Conservation (phyloP, 2,329 filamentous ascomycete species). For the Aureobasidium leucospermi region DNA sequence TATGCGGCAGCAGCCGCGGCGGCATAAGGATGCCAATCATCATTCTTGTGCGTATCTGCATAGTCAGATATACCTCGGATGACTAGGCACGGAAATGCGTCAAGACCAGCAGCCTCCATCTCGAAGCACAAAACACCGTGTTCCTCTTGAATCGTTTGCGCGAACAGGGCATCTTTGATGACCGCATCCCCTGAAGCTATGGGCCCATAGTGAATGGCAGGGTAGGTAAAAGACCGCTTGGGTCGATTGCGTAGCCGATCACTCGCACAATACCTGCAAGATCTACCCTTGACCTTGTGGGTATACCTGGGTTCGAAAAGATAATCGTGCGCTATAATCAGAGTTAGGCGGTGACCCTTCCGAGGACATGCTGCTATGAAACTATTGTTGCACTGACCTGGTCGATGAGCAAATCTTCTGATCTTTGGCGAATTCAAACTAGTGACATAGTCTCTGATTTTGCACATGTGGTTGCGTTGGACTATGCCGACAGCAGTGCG, state of each 20-base stretch:
- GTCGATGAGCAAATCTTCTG: not conserved
- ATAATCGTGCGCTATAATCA: too few relatives aligned
- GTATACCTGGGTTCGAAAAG: too few relatives aligned
- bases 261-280: not conserved
- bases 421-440: not conserved
- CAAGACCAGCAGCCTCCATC: conserved; percentile 17
- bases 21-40: conserved; percentile 26
- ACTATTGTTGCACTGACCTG: not conserved
- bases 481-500: conserved; percentile 20
- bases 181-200: conserved; percentile 17
- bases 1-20: conserved; percentile 23
- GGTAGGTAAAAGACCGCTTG: not conserved
- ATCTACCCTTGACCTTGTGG: not conserved
- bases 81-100: conserved; percentile 18
- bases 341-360: too few relatives aligned
- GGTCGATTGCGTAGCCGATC: not conserved
- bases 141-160: not conserved
- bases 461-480: conserved; percentile 18
- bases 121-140: conserved; percentile 15
- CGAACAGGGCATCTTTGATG: conserved; percentile 13
- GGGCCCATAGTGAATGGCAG: conserved; percentile 14
- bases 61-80: conserved; percentile 21
- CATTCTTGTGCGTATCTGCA: conserved; percentile 24
- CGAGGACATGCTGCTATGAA: not conserved
- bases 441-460: not conserved